A percentile compares a stretch with the other conserved stretches of the same genome.
Conservation (phyloP, 768 basidiomycete species). For the Russula sp. region DNA sequence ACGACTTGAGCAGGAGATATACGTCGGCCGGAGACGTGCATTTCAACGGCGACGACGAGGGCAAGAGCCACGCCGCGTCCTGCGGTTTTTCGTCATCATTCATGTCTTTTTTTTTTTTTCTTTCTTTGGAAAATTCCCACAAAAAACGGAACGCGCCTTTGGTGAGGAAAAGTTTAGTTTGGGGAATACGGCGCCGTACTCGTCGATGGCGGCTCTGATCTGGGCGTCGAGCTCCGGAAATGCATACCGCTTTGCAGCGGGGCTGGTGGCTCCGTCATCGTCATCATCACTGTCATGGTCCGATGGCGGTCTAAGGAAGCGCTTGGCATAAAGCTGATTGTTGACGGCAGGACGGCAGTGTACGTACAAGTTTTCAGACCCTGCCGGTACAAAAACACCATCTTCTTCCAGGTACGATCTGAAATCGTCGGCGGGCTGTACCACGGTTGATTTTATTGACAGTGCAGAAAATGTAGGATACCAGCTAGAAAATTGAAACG, state of each 20-base stretch:
- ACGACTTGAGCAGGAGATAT: slow-evolving; percentile 88
- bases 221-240: slow-evolving; percentile 78
- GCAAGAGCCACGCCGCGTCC: slow-evolving; percentile 92
- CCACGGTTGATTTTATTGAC: slow-evolving; percentile 67
- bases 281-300: slow-evolving; percentile 35
- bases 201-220: slow-evolving; percentile 58
- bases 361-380: slow-evolving; percentile 70
- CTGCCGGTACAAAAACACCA: slow-evolving; percentile 77
- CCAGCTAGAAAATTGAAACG: slow-evolving; percentile 85
- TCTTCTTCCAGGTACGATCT: slow-evolving; percentile 72
- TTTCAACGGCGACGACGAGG: slow-evolving; percentile 75
- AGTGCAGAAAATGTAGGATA: slow-evolving; percentile 60
- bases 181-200: slow-evolving; percentile 84
- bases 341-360: neutral
- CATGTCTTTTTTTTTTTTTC: too few species aligned
- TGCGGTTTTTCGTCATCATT: slow-evolving; percentile 28
- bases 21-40: slow-evolving; percentile 87
- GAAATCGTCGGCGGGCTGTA: slow-evolving; percentile 63
- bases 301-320: slow-evolving; percentile 37
- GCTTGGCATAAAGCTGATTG: neutral
- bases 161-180: slow-evolving; percentile 98
- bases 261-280: slow-evolving; percentile 35
- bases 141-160: slow-evolving; percentile 43
- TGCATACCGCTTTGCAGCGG: slow-evolving; percentile 38
- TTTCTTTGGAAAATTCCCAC: too few species aligned